Percentiles rank a stretch among this genome's conserved stretches.
phyloP scores from a whole-genome alignment of 805 yeast species.

The Metschnikowia colocasiae region DNA sequence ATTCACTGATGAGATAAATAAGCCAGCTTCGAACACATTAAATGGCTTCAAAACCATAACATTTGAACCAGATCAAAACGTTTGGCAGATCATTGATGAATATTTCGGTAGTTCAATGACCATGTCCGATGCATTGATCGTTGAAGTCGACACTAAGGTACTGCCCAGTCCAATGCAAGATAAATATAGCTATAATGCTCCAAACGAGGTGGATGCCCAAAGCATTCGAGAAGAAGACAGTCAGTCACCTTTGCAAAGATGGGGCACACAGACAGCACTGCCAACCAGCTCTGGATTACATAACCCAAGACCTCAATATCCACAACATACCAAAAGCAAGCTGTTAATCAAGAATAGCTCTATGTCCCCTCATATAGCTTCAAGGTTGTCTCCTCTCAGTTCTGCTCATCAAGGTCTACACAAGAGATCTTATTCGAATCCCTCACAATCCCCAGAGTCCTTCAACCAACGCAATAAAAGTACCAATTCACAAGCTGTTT shows the following conservation, averaged over 20 bases:
- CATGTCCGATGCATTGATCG: conserved; percentile 59
- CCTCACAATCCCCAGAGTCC: conserved; percentile 24
- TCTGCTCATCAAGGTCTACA: conserved; percentile 15
- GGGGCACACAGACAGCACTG: conserved; percentile 2
- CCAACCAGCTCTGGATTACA: conserved; percentile 17
- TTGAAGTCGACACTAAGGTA: conserved; percentile 32
- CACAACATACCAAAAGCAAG: conserved; percentile 12
- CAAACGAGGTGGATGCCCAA: background rate
- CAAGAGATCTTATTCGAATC: conserved; percentile 34
- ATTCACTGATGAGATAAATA: conserved; percentile 4
- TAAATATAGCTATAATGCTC: background rate
- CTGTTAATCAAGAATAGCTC: conserved; percentile 8
- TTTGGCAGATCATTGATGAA: conserved; percentile 55
- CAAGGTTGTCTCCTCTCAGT: conserved; percentile 5
- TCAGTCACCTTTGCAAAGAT: conserved; percentile 4
- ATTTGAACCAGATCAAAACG: conserved; percentile 59
- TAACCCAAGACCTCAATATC: conserved; percentile 36
- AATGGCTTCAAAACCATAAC: background rate
- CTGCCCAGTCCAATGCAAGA: background rate
- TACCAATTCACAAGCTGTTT: conserved; percentile 41
- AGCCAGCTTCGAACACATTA: background rate
- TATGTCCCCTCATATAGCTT: conserved; percentile 9
- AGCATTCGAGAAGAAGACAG: background rate
- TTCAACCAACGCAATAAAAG: conserved; percentile 10
- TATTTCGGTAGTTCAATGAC: conserved; percentile 67